Percentiles rank a stretch among this genome's conserved stretches.
Conservation (phyloP, 306 rosid genomes). For the Erythrophleum fordii region DNA sequence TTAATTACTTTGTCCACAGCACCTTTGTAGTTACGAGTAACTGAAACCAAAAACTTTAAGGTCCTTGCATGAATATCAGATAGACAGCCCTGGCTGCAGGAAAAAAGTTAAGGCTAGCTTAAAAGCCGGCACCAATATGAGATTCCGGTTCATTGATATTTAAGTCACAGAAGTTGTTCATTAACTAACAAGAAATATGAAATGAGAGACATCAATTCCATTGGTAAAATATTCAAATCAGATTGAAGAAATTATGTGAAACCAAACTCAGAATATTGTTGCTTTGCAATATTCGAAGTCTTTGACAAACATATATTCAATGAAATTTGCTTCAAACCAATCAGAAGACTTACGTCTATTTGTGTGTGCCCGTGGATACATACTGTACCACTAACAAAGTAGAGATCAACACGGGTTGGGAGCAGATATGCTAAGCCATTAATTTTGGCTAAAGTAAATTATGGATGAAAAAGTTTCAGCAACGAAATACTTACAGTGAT, state of each 20-base stretch:
- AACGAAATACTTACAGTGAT: constrained; percentile 64
- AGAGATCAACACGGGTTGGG: constrained; percentile 24
- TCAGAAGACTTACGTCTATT: neutral
- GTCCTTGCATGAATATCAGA: constrained; percentile 69
- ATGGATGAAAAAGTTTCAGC: constrained; percentile 4
- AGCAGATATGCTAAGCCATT: neutral
- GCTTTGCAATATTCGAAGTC: constrained; percentile 25
- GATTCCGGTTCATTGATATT: constrained; percentile 19
- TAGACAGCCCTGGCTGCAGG: constrained; percentile 50
- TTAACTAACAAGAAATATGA: neutral
- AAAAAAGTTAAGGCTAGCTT: constrained; percentile 38
- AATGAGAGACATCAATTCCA: constrained; percentile 3
- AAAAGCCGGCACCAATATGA: constrained; percentile 22
- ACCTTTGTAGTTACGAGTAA: constrained; percentile 53
- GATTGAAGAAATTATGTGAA: constrained; percentile 31
- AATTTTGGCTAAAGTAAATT: constrained; percentile 3
- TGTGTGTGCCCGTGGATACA: neutral
- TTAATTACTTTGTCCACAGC: constrained; percentile 55
- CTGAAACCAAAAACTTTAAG: constrained; percentile 65
- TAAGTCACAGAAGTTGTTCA: constrained; percentile 7
- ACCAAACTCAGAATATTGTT: constrained; percentile 12
- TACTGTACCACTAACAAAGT: constrained; percentile 18
- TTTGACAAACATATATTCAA: constrained; percentile 1
- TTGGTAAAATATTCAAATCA: constrained; percentile 11
- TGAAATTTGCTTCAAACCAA: constrained; percentile 11